These are phyloP conservation scores for Platanus orientalis DNA, from an alignment of 164 flowering plant genomes.

Conservation along the genomic window DNA sequence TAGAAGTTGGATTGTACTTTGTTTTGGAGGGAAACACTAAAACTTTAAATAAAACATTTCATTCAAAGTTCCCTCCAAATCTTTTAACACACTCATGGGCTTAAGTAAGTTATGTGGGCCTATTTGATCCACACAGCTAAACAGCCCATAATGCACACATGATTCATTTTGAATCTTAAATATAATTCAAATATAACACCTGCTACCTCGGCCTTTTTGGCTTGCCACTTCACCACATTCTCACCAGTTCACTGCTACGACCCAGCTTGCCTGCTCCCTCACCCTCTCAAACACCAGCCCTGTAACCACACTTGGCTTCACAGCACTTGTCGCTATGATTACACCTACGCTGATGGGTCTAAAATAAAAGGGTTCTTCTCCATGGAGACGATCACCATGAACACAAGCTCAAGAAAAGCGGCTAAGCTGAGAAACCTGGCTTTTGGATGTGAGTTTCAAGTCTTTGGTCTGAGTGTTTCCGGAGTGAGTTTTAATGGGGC, in stretches of 20 bases:
- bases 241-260: constrained; percentile 55
- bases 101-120: too few relatives aligned
- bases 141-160: too few relatives aligned
- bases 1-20: too few relatives aligned
- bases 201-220: constrained; percentile 42
- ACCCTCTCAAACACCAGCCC: constrained; percentile 18
- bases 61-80: too few relatives aligned
- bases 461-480: constrained; percentile 48
- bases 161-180: too few relatives aligned
- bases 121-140: too few relatives aligned
- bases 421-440: constrained; percentile 22
- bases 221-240: constrained; percentile 62
- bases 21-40: too few relatives aligned
- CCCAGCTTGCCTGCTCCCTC: constrained; percentile 42
- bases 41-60: too few relatives aligned
- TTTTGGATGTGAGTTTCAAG: constrained; percentile 65
- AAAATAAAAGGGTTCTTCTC: constrained; percentile 60
- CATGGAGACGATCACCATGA: constrained; percentile 45
- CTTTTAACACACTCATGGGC: too few relatives aligned
- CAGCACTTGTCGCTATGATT: constrained; percentile 58
- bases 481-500: constrained; percentile 61
- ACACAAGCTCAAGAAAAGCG: constrained; percentile 33
- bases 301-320: constrained; percentile 59
- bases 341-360: constrained; percentile 67
- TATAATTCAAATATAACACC: too few relatives aligned